Base-by-base conservation (phyloP, 2,329 filamentous ascomycete species). In the Fusarium sp. region DNA sequence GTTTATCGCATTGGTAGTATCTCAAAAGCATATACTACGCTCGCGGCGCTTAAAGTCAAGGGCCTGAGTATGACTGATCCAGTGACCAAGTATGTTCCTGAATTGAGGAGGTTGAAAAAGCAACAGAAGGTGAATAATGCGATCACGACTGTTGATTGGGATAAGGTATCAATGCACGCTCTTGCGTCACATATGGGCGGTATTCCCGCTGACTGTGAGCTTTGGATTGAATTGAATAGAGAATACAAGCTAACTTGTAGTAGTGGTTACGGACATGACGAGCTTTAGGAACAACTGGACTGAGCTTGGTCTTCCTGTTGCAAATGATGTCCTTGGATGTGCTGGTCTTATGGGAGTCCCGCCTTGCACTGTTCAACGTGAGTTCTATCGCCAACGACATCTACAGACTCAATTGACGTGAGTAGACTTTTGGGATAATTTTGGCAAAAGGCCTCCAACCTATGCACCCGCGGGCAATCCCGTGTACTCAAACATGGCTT, bases 151-250 rank as follows among this genome's bases (percentile, higher is more conserved):
- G 20, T 62, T 14, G 48, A 62, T 14, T 62, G 56, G 56, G 36
- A 62, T 4, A 21, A 29, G 11, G 6, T 62, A 13, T 47, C 48
- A 4, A 35, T 62, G 1, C 23, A 42, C 4, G 42, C 48, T 2
- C 29, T 62, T n/a, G 56, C 58, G 4, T 62, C 56, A 7, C 56
- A 61, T 3, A 61, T 62, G 58, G 48, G 56, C 3, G 58, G 58
- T 25, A 21, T 62, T 7, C 58, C 58, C 2, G 35, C 58, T 4
- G 58, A 62, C 15, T 15, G 58, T 62, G 6, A 23, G 58, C 17
- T 6, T 18, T 13, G 6, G 2, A 2, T 15, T 11, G n/a, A 6
- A 9, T 11, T 13, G n/a, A n/a, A n/a, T n/a, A n/a, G n/a, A 10
- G 18, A 25, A 0, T 6, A 4, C 7, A 5, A 20, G 3, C 40